phyloP scores from a whole-genome alignment of 2,329 filamentous ascomycete genomes.

The Ceratocystis huliohia region DNA sequence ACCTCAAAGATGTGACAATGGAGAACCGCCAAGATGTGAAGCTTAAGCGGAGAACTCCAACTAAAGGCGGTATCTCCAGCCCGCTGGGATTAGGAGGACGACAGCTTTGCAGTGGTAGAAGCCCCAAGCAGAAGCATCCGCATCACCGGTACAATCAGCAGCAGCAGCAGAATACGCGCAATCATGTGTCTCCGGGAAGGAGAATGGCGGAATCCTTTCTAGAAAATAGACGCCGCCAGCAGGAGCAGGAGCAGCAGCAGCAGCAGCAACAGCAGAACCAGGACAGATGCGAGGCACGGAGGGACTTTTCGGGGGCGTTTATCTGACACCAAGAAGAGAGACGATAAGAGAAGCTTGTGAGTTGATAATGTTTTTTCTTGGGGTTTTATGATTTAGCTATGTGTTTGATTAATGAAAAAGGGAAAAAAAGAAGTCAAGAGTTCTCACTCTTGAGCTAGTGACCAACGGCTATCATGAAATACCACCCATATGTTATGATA shows the following conservation, averaged over 20 bases:
- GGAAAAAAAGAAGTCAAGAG: no score
- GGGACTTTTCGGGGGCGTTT: slow-evolving; percentile 19
- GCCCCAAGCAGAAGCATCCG: not conserved
- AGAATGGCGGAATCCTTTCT: slow-evolving; percentile 19
- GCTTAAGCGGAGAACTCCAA: slow-evolving; percentile 1
- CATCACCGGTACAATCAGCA: not conserved
- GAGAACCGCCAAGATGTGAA: slow-evolving; percentile 14
- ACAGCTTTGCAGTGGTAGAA: not conserved
- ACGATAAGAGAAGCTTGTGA: not conserved
- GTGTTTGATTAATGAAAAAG: not conserved
- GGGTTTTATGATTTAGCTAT: slow-evolving; percentile 4
- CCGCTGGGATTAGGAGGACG: not conserved
- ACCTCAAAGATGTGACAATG: slow-evolving; percentile 10
- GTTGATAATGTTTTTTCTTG: not conserved
- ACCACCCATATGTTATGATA: not conserved
- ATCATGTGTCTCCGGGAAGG: slow-evolving; percentile 16
- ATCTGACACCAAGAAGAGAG: not conserved
- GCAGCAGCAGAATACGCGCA: not conserved
- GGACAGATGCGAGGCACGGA: not conserved
- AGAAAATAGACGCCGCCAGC: slow-evolving; percentile 15
- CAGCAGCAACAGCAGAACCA: not conserved
- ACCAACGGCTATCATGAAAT: not conserved
- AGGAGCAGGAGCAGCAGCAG: not conserved
- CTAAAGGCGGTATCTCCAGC: not conserved
- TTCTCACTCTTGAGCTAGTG: slow-evolving; percentile 2